phyloP scores from a whole-genome alignment of 148 eudicot genomes.

The Rhododendron williamsianum region DNA sequence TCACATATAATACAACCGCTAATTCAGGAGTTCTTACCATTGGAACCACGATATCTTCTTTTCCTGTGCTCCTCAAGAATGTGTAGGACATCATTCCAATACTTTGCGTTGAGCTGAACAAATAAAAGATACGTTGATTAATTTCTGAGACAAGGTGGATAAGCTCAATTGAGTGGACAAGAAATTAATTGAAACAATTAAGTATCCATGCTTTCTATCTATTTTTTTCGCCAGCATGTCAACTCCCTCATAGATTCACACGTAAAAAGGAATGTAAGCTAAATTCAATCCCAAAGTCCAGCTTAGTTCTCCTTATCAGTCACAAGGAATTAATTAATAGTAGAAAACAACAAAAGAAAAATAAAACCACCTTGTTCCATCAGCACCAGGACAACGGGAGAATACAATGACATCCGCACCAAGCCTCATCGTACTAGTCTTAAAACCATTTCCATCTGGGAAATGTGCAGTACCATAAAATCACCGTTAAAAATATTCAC shows the following conservation, averaged over 20 bases:
- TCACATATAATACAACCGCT: not conserved
- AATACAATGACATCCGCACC: slow-evolving; percentile 92
- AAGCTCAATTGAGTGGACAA: not conserved
- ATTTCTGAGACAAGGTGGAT: not conserved
- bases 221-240: not conserved
- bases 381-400: slow-evolving; percentile 41
- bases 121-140: not conserved
- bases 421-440: slow-evolving; percentile 94
- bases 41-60: slow-evolving; percentile 78
- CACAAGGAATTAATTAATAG: not conserved
- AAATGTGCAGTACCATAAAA: not conserved
- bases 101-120: slow-evolving; percentile 49
- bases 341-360: not conserved
- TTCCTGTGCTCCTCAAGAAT: slow-evolving; percentile 56
- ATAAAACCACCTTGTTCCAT: slow-evolving; percentile 39
- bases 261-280: not conserved
- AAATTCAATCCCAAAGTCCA: not conserved
- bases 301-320: not conserved
- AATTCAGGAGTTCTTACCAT: slow-evolving; percentile 33
- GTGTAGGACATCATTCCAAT: slow-evolving; percentile 75
- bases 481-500: not conserved
- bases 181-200: not conserved
- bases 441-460: slow-evolving; percentile 85
- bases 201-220: not conserved
- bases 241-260: not conserved